These are phyloP conservation scores for Gossypium aridum DNA, from an alignment of 441 rosid genomes.

Conservation along the genomic window DNA sequence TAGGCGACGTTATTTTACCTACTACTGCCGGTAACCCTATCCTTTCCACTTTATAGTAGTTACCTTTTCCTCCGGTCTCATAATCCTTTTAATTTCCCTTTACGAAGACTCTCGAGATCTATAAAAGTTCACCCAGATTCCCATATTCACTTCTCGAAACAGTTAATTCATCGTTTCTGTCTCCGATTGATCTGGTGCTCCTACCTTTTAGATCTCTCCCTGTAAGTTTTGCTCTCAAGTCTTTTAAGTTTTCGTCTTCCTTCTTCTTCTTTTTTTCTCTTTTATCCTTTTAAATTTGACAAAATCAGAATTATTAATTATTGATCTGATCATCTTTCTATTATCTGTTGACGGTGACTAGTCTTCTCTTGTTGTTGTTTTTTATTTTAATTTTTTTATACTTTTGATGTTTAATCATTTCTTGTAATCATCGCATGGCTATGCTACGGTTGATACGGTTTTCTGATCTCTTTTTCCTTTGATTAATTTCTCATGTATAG, in stretches of 20 bases:
- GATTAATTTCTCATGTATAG: background rate
- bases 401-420: slow-evolving; percentile 4
- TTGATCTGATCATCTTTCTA: slow-evolving; percentile 2
- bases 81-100: background rate
- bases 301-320: slow-evolving; percentile 10
- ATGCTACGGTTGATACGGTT: background rate
- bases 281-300: background rate
- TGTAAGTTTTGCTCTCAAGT: slow-evolving; percentile 13
- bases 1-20: slow-evolving; percentile 17
- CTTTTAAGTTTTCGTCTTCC: slow-evolving; percentile 3
- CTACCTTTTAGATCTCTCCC: slow-evolving; percentile 20
- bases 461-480: background rate
- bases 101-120: background rate
- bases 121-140: background rate
- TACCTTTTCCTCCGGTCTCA: slow-evolving; percentile 36
- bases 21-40: slow-evolving; percentile 29
- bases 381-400: no score
- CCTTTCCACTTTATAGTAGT: background rate
- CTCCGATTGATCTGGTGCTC: slow-evolving; percentile 1
- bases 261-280: background rate
- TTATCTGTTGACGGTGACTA: background rate
- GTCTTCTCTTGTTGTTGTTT: background rate
- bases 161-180: slow-evolving; percentile 12
- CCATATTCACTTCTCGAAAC: slow-evolving; percentile 17
- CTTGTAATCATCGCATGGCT: background rate